Percentiles rank a stretch among this genome's conserved stretches.
These are phyloP conservation scores for Jaminaea rosea DNA, from an alignment of 1,284 basidiomycete genomes.

Conservation along the genomic window DNA sequence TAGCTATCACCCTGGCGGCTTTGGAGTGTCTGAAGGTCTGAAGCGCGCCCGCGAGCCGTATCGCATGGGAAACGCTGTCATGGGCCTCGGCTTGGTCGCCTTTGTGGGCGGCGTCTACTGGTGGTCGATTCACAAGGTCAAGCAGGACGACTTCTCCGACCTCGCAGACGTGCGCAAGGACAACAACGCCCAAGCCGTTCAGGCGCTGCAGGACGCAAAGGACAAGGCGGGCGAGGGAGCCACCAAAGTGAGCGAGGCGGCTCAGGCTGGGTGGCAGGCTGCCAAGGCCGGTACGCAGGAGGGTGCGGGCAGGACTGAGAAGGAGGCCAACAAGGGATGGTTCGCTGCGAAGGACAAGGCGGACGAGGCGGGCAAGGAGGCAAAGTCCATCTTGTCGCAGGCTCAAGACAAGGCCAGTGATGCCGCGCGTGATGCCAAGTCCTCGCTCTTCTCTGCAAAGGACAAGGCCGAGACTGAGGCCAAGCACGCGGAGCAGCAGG, in stretches of 20 bases:
- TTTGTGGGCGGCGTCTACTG: slow-evolving; percentile 79
- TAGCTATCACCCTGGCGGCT: slow-evolving; percentile 32
- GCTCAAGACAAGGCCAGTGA: slow-evolving; percentile 8
- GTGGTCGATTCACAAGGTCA: slow-evolving; percentile 63
- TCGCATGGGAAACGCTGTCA: slow-evolving; percentile 66
- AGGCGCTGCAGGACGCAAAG: slow-evolving; percentile 12
- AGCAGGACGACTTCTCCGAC: slow-evolving; percentile 40
- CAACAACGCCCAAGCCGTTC: background rate
- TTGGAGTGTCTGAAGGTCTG: slow-evolving; percentile 50
- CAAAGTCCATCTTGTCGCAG: slow-evolving; percentile 2
- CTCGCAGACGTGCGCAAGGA: slow-evolving; percentile 23
- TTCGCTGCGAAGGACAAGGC: background rate
- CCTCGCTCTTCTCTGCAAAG: background rate
- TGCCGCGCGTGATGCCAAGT: background rate
- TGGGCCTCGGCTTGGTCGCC: slow-evolving; percentile 62
- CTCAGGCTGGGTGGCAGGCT: background rate
- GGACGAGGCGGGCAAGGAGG: slow-evolving; percentile 1
- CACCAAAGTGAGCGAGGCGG: slow-evolving; percentile 3
- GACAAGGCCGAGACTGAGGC: background rate
- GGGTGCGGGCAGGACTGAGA: background rate
- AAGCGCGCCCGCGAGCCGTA: slow-evolving; percentile 78
- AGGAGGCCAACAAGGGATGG: background rate
- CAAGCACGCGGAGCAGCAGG: background rate
- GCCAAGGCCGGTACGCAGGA: background rate
- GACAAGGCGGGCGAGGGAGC: slow-evolving; percentile 13